Percentiles rank a stretch among this genome's conserved stretches.
These are phyloP conservation scores for Lentinula detonsa DNA, from an alignment of 768 basidiomycete species.

Conservation along the genomic window DNA sequence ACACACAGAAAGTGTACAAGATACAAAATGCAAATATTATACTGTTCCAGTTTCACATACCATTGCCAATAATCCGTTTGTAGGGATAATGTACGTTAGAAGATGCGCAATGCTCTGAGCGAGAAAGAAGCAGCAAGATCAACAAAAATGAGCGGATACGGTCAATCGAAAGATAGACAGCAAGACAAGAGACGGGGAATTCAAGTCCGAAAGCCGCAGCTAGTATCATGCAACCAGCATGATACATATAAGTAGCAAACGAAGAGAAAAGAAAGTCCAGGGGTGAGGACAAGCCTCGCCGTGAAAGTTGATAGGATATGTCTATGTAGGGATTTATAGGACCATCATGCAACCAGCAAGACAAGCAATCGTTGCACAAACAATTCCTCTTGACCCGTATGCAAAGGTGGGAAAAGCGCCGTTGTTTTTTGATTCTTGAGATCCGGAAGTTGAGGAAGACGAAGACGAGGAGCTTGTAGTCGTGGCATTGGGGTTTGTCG, in stretches of 20 bases:
- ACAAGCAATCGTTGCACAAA: neutral
- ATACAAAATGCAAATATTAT: too few species aligned
- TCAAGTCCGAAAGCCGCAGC: neutral
- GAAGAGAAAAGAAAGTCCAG: neutral
- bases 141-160: neutral
- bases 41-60: too few species aligned
- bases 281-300: neutral
- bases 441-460: neutral
- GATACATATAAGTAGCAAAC: neutral
- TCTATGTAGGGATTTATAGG: neutral
- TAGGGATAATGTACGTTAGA: too few species aligned
- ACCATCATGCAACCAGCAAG: neutral
- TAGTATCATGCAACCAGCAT: neutral
- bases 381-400: neutral
- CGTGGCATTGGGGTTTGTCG: constrained; percentile 3
- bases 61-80: too few species aligned
- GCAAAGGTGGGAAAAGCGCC: neutral
- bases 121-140: too few species aligned
- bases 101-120: too few species aligned
- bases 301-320: neutral
- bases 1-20: too few species aligned
- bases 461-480: constrained; percentile 12
- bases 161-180: neutral
- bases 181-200: neutral
- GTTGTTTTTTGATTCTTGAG: neutral